A percentile compares a stretch with the other conserved stretches of the same genome.
These are phyloP conservation scores for Beta lomatogona DNA, from an alignment of 179 eudicot species.

Conservation along the genomic window DNA sequence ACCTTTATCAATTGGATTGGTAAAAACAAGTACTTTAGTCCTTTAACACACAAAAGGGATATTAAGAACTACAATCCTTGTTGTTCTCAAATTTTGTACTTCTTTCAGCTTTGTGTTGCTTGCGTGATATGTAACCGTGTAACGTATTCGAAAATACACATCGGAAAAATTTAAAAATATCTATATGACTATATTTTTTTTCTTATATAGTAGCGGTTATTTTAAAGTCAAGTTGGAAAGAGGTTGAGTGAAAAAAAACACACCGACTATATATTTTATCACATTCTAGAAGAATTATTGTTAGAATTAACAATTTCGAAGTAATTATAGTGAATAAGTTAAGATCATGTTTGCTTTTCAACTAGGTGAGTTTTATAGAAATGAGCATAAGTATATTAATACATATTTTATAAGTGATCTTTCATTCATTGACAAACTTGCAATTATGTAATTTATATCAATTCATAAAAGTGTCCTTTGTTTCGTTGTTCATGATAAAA, in stretches of 20 bases:
- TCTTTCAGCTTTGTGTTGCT: no score
- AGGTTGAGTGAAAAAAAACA: no score
- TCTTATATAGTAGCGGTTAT: no score
- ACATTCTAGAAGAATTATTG: neutral
- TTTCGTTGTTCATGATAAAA: no score
- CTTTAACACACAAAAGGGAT: constrained; percentile 3
- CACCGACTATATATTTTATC: no score
- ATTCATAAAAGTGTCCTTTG: no score
- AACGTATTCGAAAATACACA: no score
- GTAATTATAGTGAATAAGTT: neutral
- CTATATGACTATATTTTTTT: no score
- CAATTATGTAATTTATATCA: neutral
- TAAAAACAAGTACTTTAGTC: neutral
- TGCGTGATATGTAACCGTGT: no score
- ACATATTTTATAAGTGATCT: neutral
- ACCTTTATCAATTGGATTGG: constrained; percentile 14
- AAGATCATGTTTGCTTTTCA: neutral
- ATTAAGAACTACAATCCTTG: constrained; percentile 17
- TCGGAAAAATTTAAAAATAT: no score
- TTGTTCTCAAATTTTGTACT: constrained; percentile 9
- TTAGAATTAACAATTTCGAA: neutral
- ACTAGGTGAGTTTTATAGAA: no score
- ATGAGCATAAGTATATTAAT: neutral
- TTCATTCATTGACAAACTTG: neutral
- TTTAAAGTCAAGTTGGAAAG: no score